Percentiles rank a stretch among this genome's conserved stretches.
Conservation (phyloP, 208 protist species). For the Leishmania amazonensis region DNA sequence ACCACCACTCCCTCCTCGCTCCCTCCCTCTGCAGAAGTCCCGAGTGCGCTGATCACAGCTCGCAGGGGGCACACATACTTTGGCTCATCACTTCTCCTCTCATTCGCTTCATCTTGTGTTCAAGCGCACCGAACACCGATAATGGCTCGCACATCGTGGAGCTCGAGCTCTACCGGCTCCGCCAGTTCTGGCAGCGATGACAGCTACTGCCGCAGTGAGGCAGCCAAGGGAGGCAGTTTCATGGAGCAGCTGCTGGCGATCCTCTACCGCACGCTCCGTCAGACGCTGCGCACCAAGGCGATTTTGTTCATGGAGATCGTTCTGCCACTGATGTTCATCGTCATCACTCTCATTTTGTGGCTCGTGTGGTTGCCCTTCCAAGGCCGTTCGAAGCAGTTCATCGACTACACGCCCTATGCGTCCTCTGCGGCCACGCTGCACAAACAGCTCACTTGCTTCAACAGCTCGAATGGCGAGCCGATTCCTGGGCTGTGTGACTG, state of each 20-base stretch:
- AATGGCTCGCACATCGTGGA: neutral
- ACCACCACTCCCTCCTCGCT: neutral
- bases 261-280: conserved; percentile 51
- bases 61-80: neutral
- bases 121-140: neutral
- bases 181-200: neutral
- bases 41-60: neutral
- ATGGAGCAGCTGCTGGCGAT: conserved; percentile 48
- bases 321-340: conserved; percentile 58
- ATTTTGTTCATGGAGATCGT: conserved; percentile 45
- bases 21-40: neutral
- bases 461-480: neutral
- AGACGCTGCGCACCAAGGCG: conserved; percentile 34
- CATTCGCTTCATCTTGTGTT: neutral
- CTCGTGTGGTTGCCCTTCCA: conserved; percentile 25
- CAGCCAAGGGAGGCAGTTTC: conserved; percentile 34
- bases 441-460: conserved; percentile 32
- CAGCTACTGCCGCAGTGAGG: neutral
- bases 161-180: neutral
- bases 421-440: conserved; percentile 17
- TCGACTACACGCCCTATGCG: conserved; percentile 20
- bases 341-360: conserved; percentile 51
- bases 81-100: neutral
- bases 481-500: conserved; percentile 39
- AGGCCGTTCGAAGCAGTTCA: conserved; percentile 22